Conservation (phyloP, 2,329 filamentous ascomycete species). For the Aureobasidium sp. region DNA sequence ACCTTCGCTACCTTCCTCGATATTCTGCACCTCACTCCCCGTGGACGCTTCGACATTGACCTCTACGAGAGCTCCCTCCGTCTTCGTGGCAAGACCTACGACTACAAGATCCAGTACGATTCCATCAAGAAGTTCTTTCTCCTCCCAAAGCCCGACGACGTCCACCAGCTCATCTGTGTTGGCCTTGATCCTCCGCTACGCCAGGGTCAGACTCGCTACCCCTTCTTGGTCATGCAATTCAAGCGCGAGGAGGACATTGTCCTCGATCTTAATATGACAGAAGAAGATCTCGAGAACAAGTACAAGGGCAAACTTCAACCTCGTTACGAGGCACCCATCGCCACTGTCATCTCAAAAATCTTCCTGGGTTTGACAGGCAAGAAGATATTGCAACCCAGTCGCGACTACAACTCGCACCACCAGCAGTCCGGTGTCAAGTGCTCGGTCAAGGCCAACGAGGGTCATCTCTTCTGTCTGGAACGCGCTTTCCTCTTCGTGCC, state of each 20-base stretch:
- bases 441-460: conserved; percentile 99
- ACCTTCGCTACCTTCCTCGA: conserved; percentile 97
- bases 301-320: conserved; percentile 85
- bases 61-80: conserved; percentile 99
- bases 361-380: conserved; percentile 92
- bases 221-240: conserved; percentile 98
- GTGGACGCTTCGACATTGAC: conserved; percentile 98
- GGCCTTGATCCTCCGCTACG: conserved; percentile 90
- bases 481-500: conserved; percentile 99
- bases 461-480: conserved; percentile 92
- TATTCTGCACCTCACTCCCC: conserved; percentile 90
- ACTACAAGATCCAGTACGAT: conserved; percentile 99
- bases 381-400: conserved; percentile 87
- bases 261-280: conserved; percentile 91
- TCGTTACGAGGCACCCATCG: conserved; percentile 88
- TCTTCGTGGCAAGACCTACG: conserved; percentile 95
- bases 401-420: conserved; percentile 90
- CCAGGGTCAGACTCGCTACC: conserved; percentile 95
- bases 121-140: conserved; percentile 98
- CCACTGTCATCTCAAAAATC: conserved; percentile 88
- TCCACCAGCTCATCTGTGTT: conserved; percentile 89
- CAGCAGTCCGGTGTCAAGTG: conserved; percentile 95
- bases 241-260: conserved; percentile 97
- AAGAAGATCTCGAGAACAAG: conserved; percentile 72
- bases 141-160: conserved; percentile 94